phyloP scores from a whole-genome alignment of 768 basidiomycete species.

The Boletus tomentosulus region DNA sequence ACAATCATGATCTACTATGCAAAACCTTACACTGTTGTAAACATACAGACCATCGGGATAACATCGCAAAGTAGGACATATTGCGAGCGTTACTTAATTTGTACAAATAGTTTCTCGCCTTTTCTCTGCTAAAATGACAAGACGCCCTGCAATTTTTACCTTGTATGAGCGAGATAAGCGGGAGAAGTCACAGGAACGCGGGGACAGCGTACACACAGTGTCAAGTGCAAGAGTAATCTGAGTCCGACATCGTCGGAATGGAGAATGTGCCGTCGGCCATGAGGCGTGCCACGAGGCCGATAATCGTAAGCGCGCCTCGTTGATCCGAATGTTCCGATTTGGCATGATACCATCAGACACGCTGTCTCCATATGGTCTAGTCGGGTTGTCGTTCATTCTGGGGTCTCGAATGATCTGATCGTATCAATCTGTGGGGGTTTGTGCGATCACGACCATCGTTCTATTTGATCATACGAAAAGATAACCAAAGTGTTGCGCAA shows the following conservation, averaged over 20 bases:
- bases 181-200: neutral
- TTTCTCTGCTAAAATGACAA: neutral
- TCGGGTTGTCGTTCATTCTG: neutral
- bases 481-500: no score
- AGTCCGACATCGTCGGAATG: neutral
- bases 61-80: neutral
- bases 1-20: neutral
- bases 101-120: neutral
- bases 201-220: neutral
- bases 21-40: conserved; percentile 7
- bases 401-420: neutral
- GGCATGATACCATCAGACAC: neutral
- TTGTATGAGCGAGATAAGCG: no score
- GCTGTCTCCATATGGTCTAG: neutral
- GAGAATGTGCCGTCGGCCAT: neutral
- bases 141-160: neutral
- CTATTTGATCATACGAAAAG: no score
- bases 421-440: no score
- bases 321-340: neutral
- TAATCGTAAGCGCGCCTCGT: neutral
- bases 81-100: neutral
- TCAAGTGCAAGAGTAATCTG: neutral
- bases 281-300: neutral
- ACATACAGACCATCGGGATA: neutral
- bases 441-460: no score